Evolutionary conservation across 768 basidiomycete species (phyloP).

Genomic region (Tulasnella sp.): DNA sequence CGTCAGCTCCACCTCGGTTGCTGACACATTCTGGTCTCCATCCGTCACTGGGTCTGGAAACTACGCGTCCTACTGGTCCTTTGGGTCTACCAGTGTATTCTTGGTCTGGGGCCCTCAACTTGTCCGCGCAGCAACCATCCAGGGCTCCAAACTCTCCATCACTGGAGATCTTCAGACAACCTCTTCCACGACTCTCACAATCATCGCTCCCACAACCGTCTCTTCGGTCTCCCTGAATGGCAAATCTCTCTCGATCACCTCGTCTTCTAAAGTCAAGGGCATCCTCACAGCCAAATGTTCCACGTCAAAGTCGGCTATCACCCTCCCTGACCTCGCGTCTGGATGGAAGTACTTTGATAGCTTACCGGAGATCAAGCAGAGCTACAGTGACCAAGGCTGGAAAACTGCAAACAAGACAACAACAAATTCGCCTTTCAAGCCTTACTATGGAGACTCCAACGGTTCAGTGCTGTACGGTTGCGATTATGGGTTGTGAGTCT

Average conservation of each 20-base stretch:
- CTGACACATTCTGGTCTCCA: conserved; percentile 15
- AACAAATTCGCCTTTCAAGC: conserved; percentile 61
- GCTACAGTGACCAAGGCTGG: conserved; percentile 58
- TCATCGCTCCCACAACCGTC: conserved; percentile 37
- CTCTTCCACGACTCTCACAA: conserved; percentile 32
- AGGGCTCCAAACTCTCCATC: conserved; percentile 36
- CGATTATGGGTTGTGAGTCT: conserved; percentile 69
- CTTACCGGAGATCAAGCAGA: conserved; percentile 51
- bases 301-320: neutral
- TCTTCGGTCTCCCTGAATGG: conserved; percentile 65
- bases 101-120: conserved; percentile 40
- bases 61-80: conserved; percentile 49
- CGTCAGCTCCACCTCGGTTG: conserved; percentile 27
- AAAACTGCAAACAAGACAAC: conserved; percentile 51
- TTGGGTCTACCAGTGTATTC: conserved; percentile 59
- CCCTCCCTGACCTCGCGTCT: conserved; percentile 31
- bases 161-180: conserved; percentile 39
- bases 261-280: neutral
- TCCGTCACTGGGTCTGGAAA: conserved; percentile 20
- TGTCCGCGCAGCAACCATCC: conserved; percentile 29
- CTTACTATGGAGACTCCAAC: conserved; percentile 45
- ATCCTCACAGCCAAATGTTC: neutral
- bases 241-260: conserved; percentile 22
- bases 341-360: conserved; percentile 67
- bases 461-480: conserved; percentile 56